phyloP scores from a whole-genome alignment of 495 filamentous ascomycete genomes.

The Tuber brumale region DNA sequence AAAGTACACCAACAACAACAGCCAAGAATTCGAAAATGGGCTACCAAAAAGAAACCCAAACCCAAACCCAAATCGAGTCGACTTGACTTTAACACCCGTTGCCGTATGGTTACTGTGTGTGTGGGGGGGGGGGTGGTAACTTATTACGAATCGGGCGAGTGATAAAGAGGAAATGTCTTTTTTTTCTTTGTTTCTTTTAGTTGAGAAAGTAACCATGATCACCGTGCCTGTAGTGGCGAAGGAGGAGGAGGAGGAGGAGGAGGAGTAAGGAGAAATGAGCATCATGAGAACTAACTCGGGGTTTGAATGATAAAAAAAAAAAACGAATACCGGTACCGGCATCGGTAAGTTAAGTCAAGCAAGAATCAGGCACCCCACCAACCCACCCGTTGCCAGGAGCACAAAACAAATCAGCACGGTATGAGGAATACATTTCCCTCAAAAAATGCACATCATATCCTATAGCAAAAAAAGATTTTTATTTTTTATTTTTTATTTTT shows the following conservation, averaged over 20 bases:
- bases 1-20: neutral
- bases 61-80: too few species aligned
- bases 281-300: neutral
- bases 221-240: too few species aligned
- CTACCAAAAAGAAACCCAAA: neutral
- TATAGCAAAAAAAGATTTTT: too few species aligned
- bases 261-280: neutral
- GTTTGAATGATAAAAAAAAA: neutral
- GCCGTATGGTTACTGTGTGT: neutral
- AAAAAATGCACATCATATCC: neutral
- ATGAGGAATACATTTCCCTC: too few species aligned
- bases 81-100: neutral
- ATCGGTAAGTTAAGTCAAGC: too few species aligned
- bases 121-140: too few species aligned
- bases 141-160: neutral
- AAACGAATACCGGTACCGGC: too few species aligned
- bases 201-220: too few species aligned
- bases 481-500: too few species aligned
- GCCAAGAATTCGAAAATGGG: neutral
- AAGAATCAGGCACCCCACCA: too few species aligned
- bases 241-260: neutral
- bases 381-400: too few species aligned
- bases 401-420: too few species aligned
- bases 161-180: neutral
- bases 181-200: neutral